These are phyloP conservation scores for Melanogaster broomeanus DNA, from an alignment of 768 basidiomycete species.

Conservation along the genomic window DNA sequence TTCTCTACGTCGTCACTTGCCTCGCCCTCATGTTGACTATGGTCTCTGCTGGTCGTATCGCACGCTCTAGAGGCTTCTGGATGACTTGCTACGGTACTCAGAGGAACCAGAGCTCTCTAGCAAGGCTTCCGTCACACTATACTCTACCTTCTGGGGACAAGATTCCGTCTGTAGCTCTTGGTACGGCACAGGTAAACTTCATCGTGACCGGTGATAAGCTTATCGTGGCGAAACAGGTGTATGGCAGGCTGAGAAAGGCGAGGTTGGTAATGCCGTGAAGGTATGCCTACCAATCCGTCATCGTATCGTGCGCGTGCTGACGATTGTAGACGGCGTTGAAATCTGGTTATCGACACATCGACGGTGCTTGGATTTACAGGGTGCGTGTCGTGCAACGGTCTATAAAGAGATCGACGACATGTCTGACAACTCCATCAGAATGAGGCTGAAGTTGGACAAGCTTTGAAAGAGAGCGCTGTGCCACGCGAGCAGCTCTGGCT, in stretches of 20 bases:
- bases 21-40: conserved; percentile 23
- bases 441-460: conserved; percentile 68
- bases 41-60: conserved; percentile 17
- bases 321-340: conserved; percentile 50
- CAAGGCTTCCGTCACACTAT: conserved; percentile 46
- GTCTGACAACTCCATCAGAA: conserved; percentile 43
- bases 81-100: conserved; percentile 16
- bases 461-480: conserved; percentile 57
- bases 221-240: conserved; percentile 44
- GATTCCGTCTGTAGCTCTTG: conserved; percentile 68
- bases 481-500: conserved; percentile 67
- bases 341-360: conserved; percentile 71
- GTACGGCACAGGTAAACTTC: conserved; percentile 31
- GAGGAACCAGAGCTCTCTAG: conserved; percentile 23
- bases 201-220: background rate
- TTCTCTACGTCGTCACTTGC: conserved; percentile 21
- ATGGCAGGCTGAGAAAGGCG: conserved; percentile 56
- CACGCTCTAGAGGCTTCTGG: conserved; percentile 22
- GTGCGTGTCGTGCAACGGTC: conserved; percentile 40
- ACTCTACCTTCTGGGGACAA: conserved; percentile 65
- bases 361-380: conserved; percentile 71
- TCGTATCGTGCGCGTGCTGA: background rate
- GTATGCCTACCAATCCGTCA: conserved; percentile 25
- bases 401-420: background rate
- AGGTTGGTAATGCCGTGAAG: conserved; percentile 72